Percentiles rank a stretch among this genome's conserved stretches.
phyloP scores from a whole-genome alignment of 2,329 filamentous ascomycete species.

The Hypoxylon sp. region DNA sequence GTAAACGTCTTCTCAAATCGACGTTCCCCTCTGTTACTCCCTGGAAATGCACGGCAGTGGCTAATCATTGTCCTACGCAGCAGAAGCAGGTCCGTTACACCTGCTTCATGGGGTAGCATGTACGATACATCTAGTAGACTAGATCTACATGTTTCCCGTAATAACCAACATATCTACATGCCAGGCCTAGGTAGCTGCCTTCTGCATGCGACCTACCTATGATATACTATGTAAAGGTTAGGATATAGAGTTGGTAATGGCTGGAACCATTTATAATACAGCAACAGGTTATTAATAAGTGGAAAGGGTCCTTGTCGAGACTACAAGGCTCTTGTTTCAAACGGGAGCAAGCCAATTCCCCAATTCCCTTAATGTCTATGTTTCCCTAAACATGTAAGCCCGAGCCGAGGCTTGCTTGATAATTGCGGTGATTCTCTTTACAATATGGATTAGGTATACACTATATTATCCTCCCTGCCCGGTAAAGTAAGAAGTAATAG shows the following conservation, averaged over 20 bases:
- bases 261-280: slow-evolving; percentile 18
- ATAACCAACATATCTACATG: slow-evolving; percentile 21
- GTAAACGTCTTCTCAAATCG: slow-evolving; percentile 29
- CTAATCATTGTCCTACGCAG: slow-evolving; percentile 45
- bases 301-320: slow-evolving; percentile 12
- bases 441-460: background rate
- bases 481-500: background rate
- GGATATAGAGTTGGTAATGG: slow-evolving; percentile 30
- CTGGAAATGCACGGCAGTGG: slow-evolving; percentile 39
- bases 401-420: slow-evolving; percentile 3
- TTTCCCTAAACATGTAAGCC: background rate
- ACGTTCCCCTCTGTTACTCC: slow-evolving; percentile 26
- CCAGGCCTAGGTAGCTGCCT: slow-evolving; percentile 17
- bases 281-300: slow-evolving; percentile 18
- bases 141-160: slow-evolving; percentile 35
- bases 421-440: background rate
- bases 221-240: slow-evolving; percentile 8
- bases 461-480: background rate
- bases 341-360: slow-evolving; percentile 2
- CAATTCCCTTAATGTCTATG: slow-evolving; percentile 5
- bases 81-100: slow-evolving; percentile 50
- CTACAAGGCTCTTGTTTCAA: slow-evolving; percentile 16
- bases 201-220: slow-evolving; percentile 19
- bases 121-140: slow-evolving; percentile 48
- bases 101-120: slow-evolving; percentile 52